Percentiles rank a stretch among this genome's conserved stretches.
Conservation (phyloP, 2,329 filamentous ascomycete species). For the Microsporum ferrugineum region DNA sequence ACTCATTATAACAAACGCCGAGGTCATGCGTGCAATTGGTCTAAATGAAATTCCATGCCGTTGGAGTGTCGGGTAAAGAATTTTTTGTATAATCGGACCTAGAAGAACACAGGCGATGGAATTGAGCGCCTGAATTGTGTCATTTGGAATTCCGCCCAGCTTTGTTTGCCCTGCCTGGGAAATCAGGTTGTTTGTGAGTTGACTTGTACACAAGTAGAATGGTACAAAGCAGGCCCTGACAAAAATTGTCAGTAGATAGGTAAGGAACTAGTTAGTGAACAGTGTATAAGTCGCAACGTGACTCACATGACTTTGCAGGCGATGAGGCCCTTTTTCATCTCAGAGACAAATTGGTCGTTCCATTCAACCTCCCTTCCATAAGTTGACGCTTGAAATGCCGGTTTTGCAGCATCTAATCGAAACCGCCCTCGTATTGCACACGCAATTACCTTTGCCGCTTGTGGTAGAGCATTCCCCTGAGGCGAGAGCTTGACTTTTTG, state of each 20-base stretch:
- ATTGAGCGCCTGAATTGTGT: conserved; percentile 50
- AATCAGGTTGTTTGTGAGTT: conserved; percentile 30
- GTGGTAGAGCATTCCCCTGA: conserved; percentile 9
- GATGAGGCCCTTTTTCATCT: conserved; percentile 11
- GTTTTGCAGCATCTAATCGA: conserved; percentile 11
- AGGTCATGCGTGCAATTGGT: conserved; percentile 44
- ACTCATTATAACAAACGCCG: conserved; percentile 45
- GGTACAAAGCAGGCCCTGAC: conserved; percentile 18
- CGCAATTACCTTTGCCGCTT: conserved; percentile 8
- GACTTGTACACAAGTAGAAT: conserved; percentile 20
- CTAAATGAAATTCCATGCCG: conserved; percentile 44
- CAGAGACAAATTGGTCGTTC: conserved; percentile 10
- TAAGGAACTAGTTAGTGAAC: not conserved
- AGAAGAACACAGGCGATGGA: conserved; percentile 48
- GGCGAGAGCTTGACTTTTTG: conserved; percentile 6
- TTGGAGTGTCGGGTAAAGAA: conserved; percentile 48
- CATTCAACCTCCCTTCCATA: conserved; percentile 34
- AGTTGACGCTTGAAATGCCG: conserved; percentile 51
- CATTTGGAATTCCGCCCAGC: conserved; percentile 44
- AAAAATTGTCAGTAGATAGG: not conserved
- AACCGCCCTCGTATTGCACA: conserved; percentile 8
- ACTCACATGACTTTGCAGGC: conserved; percentile 13
- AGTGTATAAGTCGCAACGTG: not conserved
- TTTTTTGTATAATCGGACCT: conserved; percentile 37
- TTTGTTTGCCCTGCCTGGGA: conserved; percentile 47